These are phyloP conservation scores for Penicillium sp. DNA, from an alignment of 2,329 filamentous ascomycete species.

Conservation along the genomic window DNA sequence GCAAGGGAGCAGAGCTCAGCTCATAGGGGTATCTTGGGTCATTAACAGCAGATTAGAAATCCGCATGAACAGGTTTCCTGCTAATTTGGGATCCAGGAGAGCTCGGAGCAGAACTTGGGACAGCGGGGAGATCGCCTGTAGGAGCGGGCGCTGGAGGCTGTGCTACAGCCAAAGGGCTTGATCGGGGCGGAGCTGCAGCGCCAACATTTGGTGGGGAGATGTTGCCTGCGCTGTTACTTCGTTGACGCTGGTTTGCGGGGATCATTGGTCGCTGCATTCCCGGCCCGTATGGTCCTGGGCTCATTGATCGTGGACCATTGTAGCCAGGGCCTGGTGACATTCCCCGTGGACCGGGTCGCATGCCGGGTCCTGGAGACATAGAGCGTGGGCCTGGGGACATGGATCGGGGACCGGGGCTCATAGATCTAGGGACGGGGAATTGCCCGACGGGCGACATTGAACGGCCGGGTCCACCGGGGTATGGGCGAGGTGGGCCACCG, in stretches of 20 bases:
- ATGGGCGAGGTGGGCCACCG: constrained; percentile 28
- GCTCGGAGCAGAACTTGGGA: constrained; percentile 41
- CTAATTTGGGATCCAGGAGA: constrained; percentile 43
- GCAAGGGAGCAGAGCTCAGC: not conserved
- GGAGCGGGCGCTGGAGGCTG: constrained; percentile 24
- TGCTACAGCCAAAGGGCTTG: constrained; percentile 30
- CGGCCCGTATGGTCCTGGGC: constrained; percentile 45
- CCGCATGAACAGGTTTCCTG: constrained; percentile 59
- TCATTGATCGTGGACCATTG: constrained; percentile 36
- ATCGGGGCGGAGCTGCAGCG: constrained; percentile 14
- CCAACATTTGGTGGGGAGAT: constrained; percentile 25
- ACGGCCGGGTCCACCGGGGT: constrained; percentile 17
- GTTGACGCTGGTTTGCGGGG: constrained; percentile 36
- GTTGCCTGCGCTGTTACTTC: constrained; percentile 47
- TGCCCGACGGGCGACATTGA: constrained; percentile 31
- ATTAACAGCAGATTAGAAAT: constrained; percentile 14
- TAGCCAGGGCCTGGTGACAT: constrained; percentile 33
- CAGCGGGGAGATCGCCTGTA: constrained; percentile 42
- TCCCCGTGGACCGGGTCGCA: constrained; percentile 16
- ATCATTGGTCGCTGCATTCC: constrained; percentile 43
- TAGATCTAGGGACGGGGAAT: constrained; percentile 38
- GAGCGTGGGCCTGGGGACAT: constrained; percentile 22
- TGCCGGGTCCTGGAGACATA: constrained; percentile 37
- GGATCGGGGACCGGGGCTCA: constrained; percentile 34
- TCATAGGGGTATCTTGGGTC: not conserved